Percentiles rank a stretch among this genome's conserved stretches.
Conservation (phyloP, 2,329 filamentous ascomycete genomes). For the Blastomyces parvus region DNA sequence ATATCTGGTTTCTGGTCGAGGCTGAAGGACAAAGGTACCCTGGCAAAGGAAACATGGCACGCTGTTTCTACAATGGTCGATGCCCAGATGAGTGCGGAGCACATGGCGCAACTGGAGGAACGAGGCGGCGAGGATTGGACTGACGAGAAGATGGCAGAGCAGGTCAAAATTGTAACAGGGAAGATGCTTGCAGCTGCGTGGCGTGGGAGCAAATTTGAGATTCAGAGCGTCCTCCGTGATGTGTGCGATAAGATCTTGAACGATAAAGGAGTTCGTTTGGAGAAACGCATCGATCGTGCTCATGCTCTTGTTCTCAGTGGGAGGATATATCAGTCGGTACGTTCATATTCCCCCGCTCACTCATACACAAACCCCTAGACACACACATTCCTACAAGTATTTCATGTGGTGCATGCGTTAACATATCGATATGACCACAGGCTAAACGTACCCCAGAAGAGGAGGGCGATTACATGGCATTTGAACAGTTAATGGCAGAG, state of each 20-base stretch:
- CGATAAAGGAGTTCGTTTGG: slow-evolving; percentile 64
- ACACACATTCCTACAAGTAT: neutral
- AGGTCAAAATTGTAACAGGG: slow-evolving; percentile 88
- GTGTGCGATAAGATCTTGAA: slow-evolving; percentile 85
- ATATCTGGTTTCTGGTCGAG: slow-evolving; percentile 91
- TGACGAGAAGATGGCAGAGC: slow-evolving; percentile 91
- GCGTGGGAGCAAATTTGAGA: slow-evolving; percentile 95
- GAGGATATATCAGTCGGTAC: slow-evolving; percentile 78
- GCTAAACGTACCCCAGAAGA: slow-evolving; percentile 84
- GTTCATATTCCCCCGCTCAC: slow-evolving; percentile 18
- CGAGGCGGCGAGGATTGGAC: slow-evolving; percentile 96
- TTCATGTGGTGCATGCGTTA: neutral
- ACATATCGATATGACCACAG: slow-evolving; percentile 38
- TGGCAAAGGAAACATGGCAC: slow-evolving; percentile 98
- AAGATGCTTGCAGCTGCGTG: slow-evolving; percentile 97
- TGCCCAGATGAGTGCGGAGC: slow-evolving; percentile 96
- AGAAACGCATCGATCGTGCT: slow-evolving; percentile 83
- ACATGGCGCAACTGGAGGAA: slow-evolving; percentile 95
- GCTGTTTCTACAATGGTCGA: slow-evolving; percentile 95
- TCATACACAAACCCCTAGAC: neutral
- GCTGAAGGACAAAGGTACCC: slow-evolving; percentile 89
- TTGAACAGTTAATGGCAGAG: slow-evolving; percentile 95
- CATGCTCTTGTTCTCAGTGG: slow-evolving; percentile 82
- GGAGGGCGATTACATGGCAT: slow-evolving; percentile 97
- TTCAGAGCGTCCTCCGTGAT: slow-evolving; percentile 87